Base-by-base conservation (phyloP, 352 stramenopile species). In the Phytophthora litchii region DNA sequence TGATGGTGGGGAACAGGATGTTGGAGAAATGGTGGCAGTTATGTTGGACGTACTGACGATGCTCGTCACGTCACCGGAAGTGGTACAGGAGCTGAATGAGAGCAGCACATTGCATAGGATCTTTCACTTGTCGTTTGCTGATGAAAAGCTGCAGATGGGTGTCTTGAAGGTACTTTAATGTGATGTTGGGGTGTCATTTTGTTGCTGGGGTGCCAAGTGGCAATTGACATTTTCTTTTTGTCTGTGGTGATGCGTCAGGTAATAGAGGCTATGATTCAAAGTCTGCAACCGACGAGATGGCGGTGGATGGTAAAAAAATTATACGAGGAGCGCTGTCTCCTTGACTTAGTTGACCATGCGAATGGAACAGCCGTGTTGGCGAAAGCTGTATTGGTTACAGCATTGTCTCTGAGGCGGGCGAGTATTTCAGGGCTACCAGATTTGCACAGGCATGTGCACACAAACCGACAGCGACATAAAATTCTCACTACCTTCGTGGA, bases 61-160 rank as follows among this genome's bases (percentile, higher is more conserved):
- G 9, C 42, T 75, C 14, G 66, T 82, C 16, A 54, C 46, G 7
- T 83, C 68, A 12, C 59, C 66, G 29, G 72, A 80, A 57, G 72
- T 67, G 4, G 60, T 83, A 2, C 72, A 84, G 16, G 76, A 89
- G 27, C 59, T 89, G 12, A 58, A 66, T 0, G 77, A 87, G 38
- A 51, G 67, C 14, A 83, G 60, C 23, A 80, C 77, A 2, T 41
- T 86, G 17, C 79, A 89, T 64, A 70, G 74, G 3, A 63, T 89
- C 14, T 86, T 89, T 40, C 38, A 67, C 36, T 40, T 89, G 29
- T 51, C 36, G 4, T 84, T 86, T 54, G 25, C 49, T 1, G 31
- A 47, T 7, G 47, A 66, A 43, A 29, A 10, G 9, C 35, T 61
- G 29, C 61, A 70, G 14, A 31, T 65, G 23, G 42, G 27, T 11